These are phyloP conservation scores for Boletus rex-veris DNA, from an alignment of 768 basidiomycete genomes.

Conservation along the genomic window DNA sequence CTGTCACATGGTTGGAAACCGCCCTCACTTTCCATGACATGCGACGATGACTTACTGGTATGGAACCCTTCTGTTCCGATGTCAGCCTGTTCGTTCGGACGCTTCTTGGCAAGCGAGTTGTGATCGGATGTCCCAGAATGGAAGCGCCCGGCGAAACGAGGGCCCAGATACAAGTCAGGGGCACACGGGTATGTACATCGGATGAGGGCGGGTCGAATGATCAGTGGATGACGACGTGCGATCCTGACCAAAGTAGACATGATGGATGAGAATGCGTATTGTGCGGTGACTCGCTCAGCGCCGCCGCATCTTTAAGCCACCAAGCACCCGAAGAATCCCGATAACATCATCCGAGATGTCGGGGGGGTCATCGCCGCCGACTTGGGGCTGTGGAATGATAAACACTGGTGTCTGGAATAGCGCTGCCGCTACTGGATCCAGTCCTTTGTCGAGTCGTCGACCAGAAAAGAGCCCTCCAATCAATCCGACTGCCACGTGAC, in stretches of 20 bases:
- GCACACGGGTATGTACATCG: slow-evolving; percentile 1
- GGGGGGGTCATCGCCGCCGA: background rate
- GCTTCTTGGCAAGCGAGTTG: slow-evolving; percentile 23
- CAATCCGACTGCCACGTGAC: background rate
- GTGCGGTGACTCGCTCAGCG: background rate
- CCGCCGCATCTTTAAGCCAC: slow-evolving; percentile 17
- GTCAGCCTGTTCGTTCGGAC: slow-evolving; percentile 18
- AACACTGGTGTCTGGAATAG: background rate
- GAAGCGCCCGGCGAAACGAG: slow-evolving; percentile 14
- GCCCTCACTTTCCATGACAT: background rate
- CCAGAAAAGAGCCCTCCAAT: background rate
- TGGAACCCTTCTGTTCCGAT: slow-evolving; percentile 37
- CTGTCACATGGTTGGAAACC: slow-evolving; percentile 12
- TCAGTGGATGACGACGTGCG: slow-evolving; percentile 5
- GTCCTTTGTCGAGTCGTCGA: background rate
- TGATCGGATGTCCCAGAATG: slow-evolving; percentile 22
- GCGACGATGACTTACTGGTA: slow-evolving; percentile 19
- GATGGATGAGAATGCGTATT: background rate
- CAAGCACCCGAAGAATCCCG: slow-evolving; percentile 24
- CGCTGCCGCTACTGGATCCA: background rate
- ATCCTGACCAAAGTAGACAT: slow-evolving; percentile 19
- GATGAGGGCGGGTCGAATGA: slow-evolving; percentile 11
- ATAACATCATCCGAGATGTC: slow-evolving; percentile 19
- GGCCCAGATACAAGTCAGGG: slow-evolving; percentile 3
- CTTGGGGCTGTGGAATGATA: background rate